Percentiles rank a stretch among this genome's conserved stretches.
These are phyloP conservation scores for Penicillium cinerascens DNA, from an alignment of 495 filamentous ascomycete genomes.

Conservation along the genomic window DNA sequence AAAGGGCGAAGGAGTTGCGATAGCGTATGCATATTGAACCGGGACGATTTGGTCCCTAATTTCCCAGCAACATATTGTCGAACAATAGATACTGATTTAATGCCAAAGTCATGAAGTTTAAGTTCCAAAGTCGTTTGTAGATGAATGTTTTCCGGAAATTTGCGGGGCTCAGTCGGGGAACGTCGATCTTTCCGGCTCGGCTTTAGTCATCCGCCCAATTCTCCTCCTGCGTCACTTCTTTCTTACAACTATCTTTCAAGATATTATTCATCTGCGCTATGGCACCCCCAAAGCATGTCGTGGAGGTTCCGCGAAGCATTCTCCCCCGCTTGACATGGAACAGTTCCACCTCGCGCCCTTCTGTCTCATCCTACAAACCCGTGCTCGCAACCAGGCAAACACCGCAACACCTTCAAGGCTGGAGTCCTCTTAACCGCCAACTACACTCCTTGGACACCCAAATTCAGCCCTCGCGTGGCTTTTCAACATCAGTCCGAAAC, in stretches of 20 bases:
- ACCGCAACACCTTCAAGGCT: constrained; percentile 20
- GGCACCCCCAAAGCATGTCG: constrained; percentile 37
- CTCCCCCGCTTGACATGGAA: constrained; percentile 46
- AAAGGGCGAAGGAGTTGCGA: constrained; percentile 11
- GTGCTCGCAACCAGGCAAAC: constrained; percentile 27
- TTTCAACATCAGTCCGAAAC: constrained; percentile 22
- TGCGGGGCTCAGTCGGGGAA: constrained; percentile 10
- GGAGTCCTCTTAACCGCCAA: constrained; percentile 24
- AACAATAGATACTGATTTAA: constrained; percentile 5
- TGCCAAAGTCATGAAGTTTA: constrained; percentile 1
- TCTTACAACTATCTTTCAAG: neutral
- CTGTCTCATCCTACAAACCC: constrained; percentile 28
- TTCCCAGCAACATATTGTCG: neutral
- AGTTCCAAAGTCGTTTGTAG: neutral
- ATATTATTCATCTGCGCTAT: constrained; percentile 15
- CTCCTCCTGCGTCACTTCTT: constrained; percentile 10
- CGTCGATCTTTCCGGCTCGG: constrained; percentile 21
- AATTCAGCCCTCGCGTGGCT: constrained; percentile 16
- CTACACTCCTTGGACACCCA: constrained; percentile 12
- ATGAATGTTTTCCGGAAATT: constrained; percentile 13
- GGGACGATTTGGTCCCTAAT: neutral
- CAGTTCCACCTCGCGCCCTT: constrained; percentile 36
- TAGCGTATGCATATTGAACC: constrained; percentile 11
- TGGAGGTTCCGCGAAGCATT: constrained; percentile 39
- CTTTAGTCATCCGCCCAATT: constrained; percentile 22